Base-by-base conservation (phyloP, 176 grass and related monocot species). In the Bothriochloa decipiens region DNA sequence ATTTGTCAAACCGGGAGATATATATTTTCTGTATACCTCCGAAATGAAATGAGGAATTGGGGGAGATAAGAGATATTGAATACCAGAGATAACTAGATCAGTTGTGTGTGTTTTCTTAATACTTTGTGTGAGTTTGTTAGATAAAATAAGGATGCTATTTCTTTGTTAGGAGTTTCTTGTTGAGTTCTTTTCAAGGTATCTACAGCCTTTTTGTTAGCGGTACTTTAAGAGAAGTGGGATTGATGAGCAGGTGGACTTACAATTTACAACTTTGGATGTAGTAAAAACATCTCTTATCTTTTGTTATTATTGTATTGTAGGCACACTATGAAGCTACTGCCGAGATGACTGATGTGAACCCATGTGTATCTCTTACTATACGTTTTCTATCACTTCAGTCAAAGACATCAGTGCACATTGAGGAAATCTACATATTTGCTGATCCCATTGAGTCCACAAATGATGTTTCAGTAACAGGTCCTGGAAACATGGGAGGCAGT, bases 271-370 rank as follows among this genome's bases (percentile, higher is more conserved):
- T 8, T 26, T 27, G 22, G 47, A 65, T 32, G 78, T 18, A 11
- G 20, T 37, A 57, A 76, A 57, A 11, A 10, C 11, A 39, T 90
- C 5, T 49, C 2, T 87, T 43, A 52, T 57, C 52, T 70, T 85
- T 89, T 89, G 27, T 75, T 81, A 72, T 27, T 83, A 18, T 78
- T 62, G n/a, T 70, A 69, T 82, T 81, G 57, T 82, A 99, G 97
- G 86, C 79, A 32, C 88, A 94, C 81, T 96, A 94, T 58, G 97
- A 96, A 93, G 97, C 93, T 86, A 99, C 91, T 76, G 97, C 97
- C 70, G 88, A 96, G 75, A 92, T 99, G 88, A 94, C 97, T 84
- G 93, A 99, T 86, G 86, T 81, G 28, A 88, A 83, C 73, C 89
- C 97, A 75, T 96, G 88, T 80, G 65, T 83, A 39, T 92, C 93